Evolutionary conservation across 1,139 yeast species (phyloP).

Genomic region (Cylindricascospora bacillispora): DNA sequence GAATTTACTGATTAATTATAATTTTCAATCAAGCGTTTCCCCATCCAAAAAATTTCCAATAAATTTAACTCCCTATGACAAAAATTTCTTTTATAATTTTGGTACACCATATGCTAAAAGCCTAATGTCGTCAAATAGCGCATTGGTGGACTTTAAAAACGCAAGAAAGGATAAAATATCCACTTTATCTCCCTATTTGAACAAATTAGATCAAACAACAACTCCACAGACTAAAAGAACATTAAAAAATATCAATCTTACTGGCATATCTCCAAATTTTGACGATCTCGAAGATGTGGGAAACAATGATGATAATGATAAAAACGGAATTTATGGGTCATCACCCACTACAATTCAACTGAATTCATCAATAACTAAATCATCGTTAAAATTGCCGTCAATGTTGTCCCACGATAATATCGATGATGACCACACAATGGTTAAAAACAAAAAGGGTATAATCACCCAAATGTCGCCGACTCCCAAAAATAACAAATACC

Average conservation of each 20-base stretch:
- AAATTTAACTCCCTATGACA: constrained; percentile 24
- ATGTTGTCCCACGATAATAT: too few species aligned
- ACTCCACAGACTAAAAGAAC: constrained; percentile 6
- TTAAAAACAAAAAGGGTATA: background rate
- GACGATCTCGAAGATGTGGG: constrained; percentile 1
- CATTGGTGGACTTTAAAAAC: constrained; percentile 24
- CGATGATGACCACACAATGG: constrained; percentile 6
- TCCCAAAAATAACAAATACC: constrained; percentile 13
- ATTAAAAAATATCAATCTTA: background rate
- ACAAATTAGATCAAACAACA: constrained; percentile 4
- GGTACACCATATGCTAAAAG: constrained; percentile 21
- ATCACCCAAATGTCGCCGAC: constrained; percentile 23
- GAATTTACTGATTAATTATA: constrained; percentile 5
- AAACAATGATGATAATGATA: constrained; percentile 6
- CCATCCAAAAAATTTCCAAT: constrained; percentile 20
- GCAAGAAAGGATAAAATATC: constrained; percentile 19
- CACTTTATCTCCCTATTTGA: too few species aligned
- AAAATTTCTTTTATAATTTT: constrained; percentile 18
- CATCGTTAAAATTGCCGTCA: constrained; percentile 13
- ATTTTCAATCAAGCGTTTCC: background rate
- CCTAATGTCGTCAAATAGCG: constrained; percentile 21
- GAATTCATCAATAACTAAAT: constrained; percentile 24
- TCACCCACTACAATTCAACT: constrained; percentile 26
- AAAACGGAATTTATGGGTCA: constrained; percentile 17
- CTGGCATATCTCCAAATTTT: too few species aligned